Evolutionary conservation across 768 basidiomycete species (phyloP).

Genomic region (Strobilomyces echinocephalus): DNA sequence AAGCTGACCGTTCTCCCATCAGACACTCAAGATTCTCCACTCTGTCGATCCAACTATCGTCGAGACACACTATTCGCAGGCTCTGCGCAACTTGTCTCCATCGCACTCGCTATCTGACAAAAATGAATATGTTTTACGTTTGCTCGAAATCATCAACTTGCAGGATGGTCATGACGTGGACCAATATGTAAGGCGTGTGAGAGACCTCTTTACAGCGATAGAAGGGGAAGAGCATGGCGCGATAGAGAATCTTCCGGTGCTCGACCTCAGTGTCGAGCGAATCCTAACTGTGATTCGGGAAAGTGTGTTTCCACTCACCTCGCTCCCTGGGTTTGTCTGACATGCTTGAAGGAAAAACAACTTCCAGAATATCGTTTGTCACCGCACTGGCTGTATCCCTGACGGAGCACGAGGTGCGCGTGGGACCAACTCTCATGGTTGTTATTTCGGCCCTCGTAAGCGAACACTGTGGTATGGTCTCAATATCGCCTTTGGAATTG

Average conservation of each 20-base stretch:
- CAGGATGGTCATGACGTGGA: constrained; percentile 49
- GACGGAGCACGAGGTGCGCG: constrained; percentile 32
- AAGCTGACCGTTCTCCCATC: constrained; percentile 4
- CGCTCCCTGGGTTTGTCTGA: constrained; percentile 10
- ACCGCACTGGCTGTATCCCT: constrained; percentile 44
- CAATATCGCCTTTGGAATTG: constrained; percentile 47
- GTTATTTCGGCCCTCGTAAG: constrained; percentile 65
- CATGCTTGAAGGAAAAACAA: constrained; percentile 31
- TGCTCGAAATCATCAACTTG: constrained; percentile 54
- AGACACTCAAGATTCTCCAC: constrained; percentile 60
- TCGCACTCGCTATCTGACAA: constrained; percentile 32
- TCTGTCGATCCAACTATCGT: constrained; percentile 58
- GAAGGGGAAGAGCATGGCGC: constrained; percentile 31
- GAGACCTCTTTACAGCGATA: constrained; percentile 36
- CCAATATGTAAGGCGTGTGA: constrained; percentile 50
- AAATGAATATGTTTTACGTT: constrained; percentile 40
- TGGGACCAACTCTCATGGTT: constrained; percentile 60
- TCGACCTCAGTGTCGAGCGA: constrained; percentile 55
- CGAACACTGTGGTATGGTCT: constrained; percentile 51
- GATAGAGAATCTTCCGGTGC: constrained; percentile 35
- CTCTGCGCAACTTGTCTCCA: constrained; percentile 35
- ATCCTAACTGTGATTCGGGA: constrained; percentile 47
- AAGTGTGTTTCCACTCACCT: constrained; percentile 35
- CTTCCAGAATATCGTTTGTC: constrained; percentile 42
- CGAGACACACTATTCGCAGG: constrained; percentile 47